These are phyloP conservation scores for Mycena sanguinolenta DNA, from an alignment of 768 basidiomycete species.

Conservation along the genomic window DNA sequence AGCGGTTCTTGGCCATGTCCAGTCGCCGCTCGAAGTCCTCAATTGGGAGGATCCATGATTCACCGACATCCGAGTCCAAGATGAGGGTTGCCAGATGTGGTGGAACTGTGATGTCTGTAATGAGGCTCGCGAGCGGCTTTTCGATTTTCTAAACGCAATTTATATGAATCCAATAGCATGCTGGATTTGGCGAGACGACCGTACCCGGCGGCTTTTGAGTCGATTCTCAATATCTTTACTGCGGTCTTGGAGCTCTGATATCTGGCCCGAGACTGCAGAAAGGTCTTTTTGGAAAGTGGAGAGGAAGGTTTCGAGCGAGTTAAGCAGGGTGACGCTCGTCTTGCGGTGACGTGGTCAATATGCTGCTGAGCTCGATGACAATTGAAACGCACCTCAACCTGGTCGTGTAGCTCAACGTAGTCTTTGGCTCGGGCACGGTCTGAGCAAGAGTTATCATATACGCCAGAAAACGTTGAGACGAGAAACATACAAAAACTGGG, in stretches of 20 bases:
- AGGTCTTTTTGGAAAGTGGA: constrained; percentile 97
- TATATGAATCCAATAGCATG: neutral
- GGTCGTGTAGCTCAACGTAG: constrained; percentile 90
- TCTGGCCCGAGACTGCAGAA: constrained; percentile 94
- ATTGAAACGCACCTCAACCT: constrained; percentile 77
- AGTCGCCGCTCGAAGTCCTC: constrained; percentile 85
- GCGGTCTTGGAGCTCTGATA: constrained; percentile 91
- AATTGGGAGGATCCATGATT: constrained; percentile 89
- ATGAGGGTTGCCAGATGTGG: constrained; percentile 83
- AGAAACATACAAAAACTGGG: constrained; percentile 51
- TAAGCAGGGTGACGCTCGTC: constrained; percentile 89
- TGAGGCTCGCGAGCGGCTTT: constrained; percentile 84
- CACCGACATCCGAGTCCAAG: constrained; percentile 87
- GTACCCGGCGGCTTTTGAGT: constrained; percentile 88
- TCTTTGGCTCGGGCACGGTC: constrained; percentile 65
- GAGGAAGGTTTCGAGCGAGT: constrained; percentile 91
- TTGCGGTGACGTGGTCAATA: constrained; percentile 48
- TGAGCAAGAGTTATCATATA: constrained; percentile 25
- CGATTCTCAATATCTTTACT: constrained; percentile 92
- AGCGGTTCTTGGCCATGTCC: constrained; percentile 75
- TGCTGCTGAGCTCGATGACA: neutral
- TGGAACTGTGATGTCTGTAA: constrained; percentile 86
- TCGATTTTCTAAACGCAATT: constrained; percentile 79
- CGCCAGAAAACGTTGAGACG: neutral
- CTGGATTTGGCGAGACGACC: constrained; percentile 6